Evolutionary conservation across 1,284 basidiomycete species (phyloP), one percentile per base, ranked within the genome.

Genomic region (Heliocybe sulcata): DNA sequence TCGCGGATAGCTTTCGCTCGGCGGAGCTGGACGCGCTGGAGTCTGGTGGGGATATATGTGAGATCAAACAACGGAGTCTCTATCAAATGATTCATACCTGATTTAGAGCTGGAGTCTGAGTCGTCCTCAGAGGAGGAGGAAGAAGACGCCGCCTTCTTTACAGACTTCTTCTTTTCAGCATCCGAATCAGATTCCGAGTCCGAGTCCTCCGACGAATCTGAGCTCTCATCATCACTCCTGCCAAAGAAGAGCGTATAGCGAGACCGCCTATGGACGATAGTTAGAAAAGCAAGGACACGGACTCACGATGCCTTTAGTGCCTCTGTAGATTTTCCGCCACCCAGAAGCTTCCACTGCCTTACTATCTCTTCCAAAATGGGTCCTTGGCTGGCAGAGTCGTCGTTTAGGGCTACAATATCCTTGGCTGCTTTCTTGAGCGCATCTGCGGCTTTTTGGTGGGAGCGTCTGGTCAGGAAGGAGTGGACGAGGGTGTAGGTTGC

Each of bases 401-500:
- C 79, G n/a, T 77, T 70, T 22, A 68, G 55, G 31, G 69, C 64
- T 48, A 77, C 63, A 25, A 72, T 74, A 57, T 85, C 82, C 58
- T 82, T 80, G 33, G 86, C 38, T 20, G 53, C 42, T 35, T 54
- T 83, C 67, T 79, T 83, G 52, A 86, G 70, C 0, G 83, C 82
- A 53, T 78, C 72, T 14, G 86, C 84, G 20, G 81, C 84, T 63
- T 87, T 88, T 25, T 65, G 63, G 64, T 90, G 85, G 0, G 77
- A 74, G 51, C 76, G 80, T 61, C 80, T 78, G 55, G 67, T 72
- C 35, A 92, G 73, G 69, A 92, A 92, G n/a, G 80, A 72, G 63
- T 90, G 79, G 55, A 91, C 80, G 55, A 89, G 70, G 60, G 80
- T 76, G 73, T 90, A 91, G 11, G 85, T 86, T 29, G 75, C 89